These are phyloP conservation scores for Phenoliferia sp. DNA, from an alignment of 1,284 basidiomycete species.

Conservation along the genomic window DNA sequence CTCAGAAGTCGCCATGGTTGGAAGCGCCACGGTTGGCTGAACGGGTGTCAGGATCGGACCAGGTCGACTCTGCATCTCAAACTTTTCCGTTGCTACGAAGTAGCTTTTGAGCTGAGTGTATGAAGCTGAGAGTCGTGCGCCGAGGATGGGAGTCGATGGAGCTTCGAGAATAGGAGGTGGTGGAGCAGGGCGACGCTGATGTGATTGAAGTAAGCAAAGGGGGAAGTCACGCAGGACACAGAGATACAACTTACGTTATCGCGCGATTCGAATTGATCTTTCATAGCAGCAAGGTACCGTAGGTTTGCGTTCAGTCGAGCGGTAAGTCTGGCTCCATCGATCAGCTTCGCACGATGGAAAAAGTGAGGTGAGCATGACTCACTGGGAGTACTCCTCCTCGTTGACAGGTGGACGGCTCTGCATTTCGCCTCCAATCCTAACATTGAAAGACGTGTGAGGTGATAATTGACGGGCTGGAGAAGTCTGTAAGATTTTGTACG, in stretches of 20 bases:
- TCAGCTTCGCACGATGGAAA: too few relatives aligned
- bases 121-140: slow-evolving; percentile 4
- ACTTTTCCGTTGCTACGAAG: slow-evolving; percentile 24
- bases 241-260: slow-evolving; percentile 7
- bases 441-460: too few relatives aligned
- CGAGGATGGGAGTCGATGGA: slow-evolving; percentile 17
- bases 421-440: slow-evolving; percentile 24
- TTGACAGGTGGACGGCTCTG: slow-evolving; percentile 10
- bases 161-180: slow-evolving; percentile 21
- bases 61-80: slow-evolving; percentile 16
- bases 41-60: not conserved
- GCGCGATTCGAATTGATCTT: slow-evolving; percentile 1
- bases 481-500: not conserved
- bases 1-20: not conserved
- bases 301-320: slow-evolving; percentile 26
- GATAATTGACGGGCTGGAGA: too few relatives aligned
- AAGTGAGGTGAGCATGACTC: too few relatives aligned
- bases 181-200: slow-evolving; percentile 9
- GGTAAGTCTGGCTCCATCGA: slow-evolving; percentile 27
- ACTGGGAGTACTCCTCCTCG: slow-evolving; percentile 16
- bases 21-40: not conserved
- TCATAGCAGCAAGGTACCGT: slow-evolving; percentile 22
- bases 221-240: not conserved
- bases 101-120: slow-evolving; percentile 24
- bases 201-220: not conserved